phyloP scores from a whole-genome alignment of 257 asterid species.

The Solanum phureja region DNA sequence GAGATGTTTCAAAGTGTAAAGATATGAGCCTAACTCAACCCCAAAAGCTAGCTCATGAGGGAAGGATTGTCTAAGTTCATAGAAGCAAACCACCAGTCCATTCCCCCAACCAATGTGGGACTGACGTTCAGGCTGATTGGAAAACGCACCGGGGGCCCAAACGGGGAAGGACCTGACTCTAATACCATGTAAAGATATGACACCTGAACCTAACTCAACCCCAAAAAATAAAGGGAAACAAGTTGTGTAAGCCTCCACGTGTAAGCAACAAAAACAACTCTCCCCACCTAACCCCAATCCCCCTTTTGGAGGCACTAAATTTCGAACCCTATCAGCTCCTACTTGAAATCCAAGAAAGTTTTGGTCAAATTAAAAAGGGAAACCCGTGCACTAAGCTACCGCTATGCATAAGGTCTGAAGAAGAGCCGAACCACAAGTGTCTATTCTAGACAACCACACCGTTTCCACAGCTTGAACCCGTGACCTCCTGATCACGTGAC shows the following conservation, averaged over 20 bases:
- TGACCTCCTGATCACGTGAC: not conserved
- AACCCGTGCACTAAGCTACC: not conserved
- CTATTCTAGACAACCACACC: not conserved
- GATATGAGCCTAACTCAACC: not conserved
- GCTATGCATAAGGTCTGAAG: not conserved
- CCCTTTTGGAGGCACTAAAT: not conserved
- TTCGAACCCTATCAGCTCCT: not conserved
- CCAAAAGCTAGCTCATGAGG: not conserved
- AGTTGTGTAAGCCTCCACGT: not conserved
- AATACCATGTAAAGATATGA: not conserved
- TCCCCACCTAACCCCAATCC: not conserved
- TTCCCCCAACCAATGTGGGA: not conserved
- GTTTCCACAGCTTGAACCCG: not conserved
- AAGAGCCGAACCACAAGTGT: not conserved
- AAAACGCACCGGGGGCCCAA: not conserved
- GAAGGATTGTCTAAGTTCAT: not conserved
- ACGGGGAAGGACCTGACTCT: not conserved
- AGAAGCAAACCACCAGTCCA: not conserved
- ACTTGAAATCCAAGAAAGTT: not conserved
- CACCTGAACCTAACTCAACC: not conserved
- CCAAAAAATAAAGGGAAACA: not conserved
- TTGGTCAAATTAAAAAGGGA: not conserved
- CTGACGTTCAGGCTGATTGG: not conserved
- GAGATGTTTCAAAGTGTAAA: not conserved
- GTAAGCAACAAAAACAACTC: not conserved